phyloP scores from a whole-genome alignment of 371 early-diverging fungal species.

The Saksenaea oblongispora region DNA sequence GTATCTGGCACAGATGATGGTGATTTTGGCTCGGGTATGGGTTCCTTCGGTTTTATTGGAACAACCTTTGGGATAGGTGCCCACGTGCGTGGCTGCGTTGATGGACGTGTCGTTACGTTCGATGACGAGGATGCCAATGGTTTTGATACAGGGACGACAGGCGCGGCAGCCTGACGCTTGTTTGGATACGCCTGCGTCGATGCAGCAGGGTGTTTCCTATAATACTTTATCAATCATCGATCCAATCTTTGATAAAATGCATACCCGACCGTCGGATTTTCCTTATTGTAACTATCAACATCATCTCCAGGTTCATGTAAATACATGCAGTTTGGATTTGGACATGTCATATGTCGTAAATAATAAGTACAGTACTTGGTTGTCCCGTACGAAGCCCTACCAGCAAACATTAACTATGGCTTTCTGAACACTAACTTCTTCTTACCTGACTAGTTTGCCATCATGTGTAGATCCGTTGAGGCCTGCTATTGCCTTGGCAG shows the following conservation, averaged over 20 bases:
- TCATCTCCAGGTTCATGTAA: constrained; percentile 89
- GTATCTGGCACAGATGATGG: neutral
- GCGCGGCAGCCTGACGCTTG: constrained; percentile 28
- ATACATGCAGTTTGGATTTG: constrained; percentile 81
- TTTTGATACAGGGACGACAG: neutral
- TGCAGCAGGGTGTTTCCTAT: constrained; percentile 27
- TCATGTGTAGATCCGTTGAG: constrained; percentile 90
- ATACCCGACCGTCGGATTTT: constrained; percentile 62
- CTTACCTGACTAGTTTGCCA: constrained; percentile 75
- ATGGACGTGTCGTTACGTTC: neutral
- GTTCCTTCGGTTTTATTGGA: constrained; percentile 12
- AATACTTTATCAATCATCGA: neutral
- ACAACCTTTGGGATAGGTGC: constrained; percentile 45
- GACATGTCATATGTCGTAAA: constrained; percentile 77
- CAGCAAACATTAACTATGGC: neutral
- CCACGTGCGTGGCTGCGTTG: constrained; percentile 25
- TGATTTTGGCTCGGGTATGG: constrained; percentile 5
- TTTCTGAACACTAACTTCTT: neutral
- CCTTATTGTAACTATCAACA: constrained; percentile 69
- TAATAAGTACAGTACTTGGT: constrained; percentile 91
- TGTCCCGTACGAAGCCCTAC: constrained; percentile 83
- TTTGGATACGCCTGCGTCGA: constrained; percentile 25
- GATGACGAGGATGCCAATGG: constrained; percentile 4
- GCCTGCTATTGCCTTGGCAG: constrained; percentile 84
- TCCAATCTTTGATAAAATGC: constrained; percentile 6